A percentile compares a stretch with the other conserved stretches of the same genome.
Conservation (phyloP, 2,329 filamentous ascomycete genomes). For the Xylariaceae sp. region DNA sequence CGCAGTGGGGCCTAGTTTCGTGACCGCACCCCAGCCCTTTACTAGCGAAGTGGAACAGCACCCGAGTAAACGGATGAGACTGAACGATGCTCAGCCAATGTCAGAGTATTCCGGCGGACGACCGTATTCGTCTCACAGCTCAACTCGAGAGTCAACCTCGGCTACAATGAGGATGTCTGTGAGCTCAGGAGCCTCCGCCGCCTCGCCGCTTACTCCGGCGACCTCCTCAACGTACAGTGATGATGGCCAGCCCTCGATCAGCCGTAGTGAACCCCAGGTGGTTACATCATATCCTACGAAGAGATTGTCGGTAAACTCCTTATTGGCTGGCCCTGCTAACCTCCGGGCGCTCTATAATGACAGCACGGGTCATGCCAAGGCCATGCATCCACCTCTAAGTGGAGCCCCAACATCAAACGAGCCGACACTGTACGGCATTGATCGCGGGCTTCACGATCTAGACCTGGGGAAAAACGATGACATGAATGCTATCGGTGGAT, state of each 20-base stretch:
- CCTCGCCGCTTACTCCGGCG: conserved; percentile 38
- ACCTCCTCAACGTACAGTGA: conserved; percentile 38
- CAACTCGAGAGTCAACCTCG: conserved; percentile 28
- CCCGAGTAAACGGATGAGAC: conserved; percentile 29
- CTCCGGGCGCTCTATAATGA: conserved; percentile 24
- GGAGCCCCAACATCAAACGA: conserved; percentile 30
- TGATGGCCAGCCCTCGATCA: conserved; percentile 30
- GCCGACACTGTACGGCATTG: conserved; percentile 60
- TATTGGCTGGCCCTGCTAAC: conserved; percentile 50
- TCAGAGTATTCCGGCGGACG: conserved; percentile 25
- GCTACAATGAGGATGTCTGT: conserved; percentile 25
- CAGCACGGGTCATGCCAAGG: conserved; percentile 21
- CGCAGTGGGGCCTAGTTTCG: conserved; percentile 19
- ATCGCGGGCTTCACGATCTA: conserved; percentile 62
- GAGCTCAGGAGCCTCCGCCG: conserved; percentile 28
- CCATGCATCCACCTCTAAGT: conserved; percentile 25
- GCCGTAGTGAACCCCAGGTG: conserved; percentile 20
- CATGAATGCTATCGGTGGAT: conserved; percentile 53
- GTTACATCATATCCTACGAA: conserved; percentile 26
- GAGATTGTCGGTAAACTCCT: conserved; percentile 59
- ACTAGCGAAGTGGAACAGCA: conserved; percentile 24
- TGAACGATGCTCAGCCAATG: conserved; percentile 21
- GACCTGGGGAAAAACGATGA: conserved; percentile 71
- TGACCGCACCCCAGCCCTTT: conserved; percentile 19
- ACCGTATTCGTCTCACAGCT: conserved; percentile 31